These are phyloP conservation scores for Yamadazyma akitaensis DNA, from an alignment of 805 yeast genomes.

Conservation along the genomic window DNA sequence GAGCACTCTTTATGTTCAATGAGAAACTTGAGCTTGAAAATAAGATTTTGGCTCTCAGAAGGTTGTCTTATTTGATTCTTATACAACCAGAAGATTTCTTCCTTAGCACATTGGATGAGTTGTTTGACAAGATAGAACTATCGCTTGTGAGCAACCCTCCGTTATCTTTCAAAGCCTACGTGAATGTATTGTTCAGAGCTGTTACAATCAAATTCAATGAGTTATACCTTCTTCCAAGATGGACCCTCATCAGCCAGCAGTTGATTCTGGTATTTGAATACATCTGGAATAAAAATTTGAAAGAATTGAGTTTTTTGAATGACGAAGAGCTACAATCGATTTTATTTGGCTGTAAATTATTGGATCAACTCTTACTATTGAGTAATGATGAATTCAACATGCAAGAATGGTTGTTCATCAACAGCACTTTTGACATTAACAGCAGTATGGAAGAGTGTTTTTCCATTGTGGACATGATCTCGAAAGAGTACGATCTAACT, in stretches of 20 bases:
- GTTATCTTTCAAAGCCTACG: slow-evolving; percentile 36
- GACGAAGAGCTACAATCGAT: slow-evolving; percentile 39
- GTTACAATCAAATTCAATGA: slow-evolving; percentile 60
- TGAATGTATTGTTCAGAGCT: slow-evolving; percentile 61
- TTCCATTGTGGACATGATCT: slow-evolving; percentile 50
- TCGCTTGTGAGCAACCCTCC: slow-evolving; percentile 23
- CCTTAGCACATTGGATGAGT: slow-evolving; percentile 48
- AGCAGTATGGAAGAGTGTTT: slow-evolving; percentile 26
- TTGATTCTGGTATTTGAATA: slow-evolving; percentile 46
- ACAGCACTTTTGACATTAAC: slow-evolving; percentile 61
- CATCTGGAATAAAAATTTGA: slow-evolving; percentile 23
- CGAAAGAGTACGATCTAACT: slow-evolving; percentile 28
- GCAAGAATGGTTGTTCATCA: slow-evolving; percentile 82
- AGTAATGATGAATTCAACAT: slow-evolving; percentile 74
- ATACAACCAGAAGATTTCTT: slow-evolving; percentile 59
- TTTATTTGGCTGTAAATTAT: slow-evolving; percentile 66
- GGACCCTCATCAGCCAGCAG: slow-evolving; percentile 66
- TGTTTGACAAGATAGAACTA: slow-evolving; percentile 34
- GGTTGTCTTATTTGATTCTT: slow-evolving; percentile 62
- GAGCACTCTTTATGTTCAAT: slow-evolving; percentile 67
- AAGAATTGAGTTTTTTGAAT: slow-evolving; percentile 26
- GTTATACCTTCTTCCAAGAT: slow-evolving; percentile 60
- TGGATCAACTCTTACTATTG: slow-evolving; percentile 69
- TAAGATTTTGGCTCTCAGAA: slow-evolving; percentile 51
- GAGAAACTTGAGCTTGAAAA: slow-evolving; percentile 57